These are phyloP conservation scores for Monosporascus cannonballus DNA, from an alignment of 2,329 filamentous ascomycete species.

Conservation along the genomic window DNA sequence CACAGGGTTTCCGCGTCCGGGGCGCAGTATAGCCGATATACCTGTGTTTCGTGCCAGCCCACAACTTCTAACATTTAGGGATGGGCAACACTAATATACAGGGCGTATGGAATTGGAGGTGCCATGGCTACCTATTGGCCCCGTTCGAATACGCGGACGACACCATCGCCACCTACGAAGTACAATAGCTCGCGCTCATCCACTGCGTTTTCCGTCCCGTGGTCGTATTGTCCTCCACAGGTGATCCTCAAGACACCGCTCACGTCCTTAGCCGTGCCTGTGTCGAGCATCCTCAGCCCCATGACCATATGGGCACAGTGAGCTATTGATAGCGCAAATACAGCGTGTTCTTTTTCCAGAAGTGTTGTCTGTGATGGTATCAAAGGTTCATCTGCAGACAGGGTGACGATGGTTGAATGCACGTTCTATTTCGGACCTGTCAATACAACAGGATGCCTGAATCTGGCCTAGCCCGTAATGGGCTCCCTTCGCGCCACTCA, in stretches of 20 bases:
- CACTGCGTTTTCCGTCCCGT: constrained; percentile 19
- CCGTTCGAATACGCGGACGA: constrained; percentile 77
- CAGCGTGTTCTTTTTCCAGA: constrained; percentile 64
- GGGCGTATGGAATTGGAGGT: constrained; percentile 5
- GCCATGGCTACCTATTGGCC: constrained; percentile 46
- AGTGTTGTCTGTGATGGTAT: constrained; percentile 54
- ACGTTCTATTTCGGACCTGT: constrained; percentile 40
- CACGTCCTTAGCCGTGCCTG: constrained; percentile 83
- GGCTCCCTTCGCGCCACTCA: constrained; percentile 31
- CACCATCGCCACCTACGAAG: constrained; percentile 71
- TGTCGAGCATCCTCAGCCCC: constrained; percentile 71
- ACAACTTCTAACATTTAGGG: constrained; percentile 2
- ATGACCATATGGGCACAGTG: constrained; percentile 70
- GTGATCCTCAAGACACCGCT: constrained; percentile 81
- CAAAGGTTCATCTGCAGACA: constrained; percentile 70
- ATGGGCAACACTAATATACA: constrained; percentile 7
- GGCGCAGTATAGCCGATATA: not conserved
- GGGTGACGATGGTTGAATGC: constrained; percentile 59
- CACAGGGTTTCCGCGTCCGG: not conserved
- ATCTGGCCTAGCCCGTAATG: not conserved
- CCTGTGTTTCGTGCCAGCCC: not conserved
- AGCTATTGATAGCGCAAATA: constrained; percentile 65
- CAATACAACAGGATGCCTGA: constrained; percentile 13
- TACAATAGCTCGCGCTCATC: constrained; percentile 73
- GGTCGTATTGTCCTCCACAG: constrained; percentile 37